Base-by-base conservation (phyloP, 495 filamentous ascomycete genomes). In the Aspergillus asperescens region DNA sequence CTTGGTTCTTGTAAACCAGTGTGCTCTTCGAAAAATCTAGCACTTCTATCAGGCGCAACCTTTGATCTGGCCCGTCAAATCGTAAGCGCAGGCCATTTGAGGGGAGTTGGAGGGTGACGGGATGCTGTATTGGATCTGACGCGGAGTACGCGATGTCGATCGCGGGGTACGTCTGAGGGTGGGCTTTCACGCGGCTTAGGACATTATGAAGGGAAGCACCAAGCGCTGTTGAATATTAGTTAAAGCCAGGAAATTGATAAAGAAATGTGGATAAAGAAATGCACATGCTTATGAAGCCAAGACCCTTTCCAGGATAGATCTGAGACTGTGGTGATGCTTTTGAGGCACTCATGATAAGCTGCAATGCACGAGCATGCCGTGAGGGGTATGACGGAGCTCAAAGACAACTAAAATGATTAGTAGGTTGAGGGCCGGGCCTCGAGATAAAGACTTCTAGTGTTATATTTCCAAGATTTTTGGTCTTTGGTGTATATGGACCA, bases 1-100 rank as follows among this genome's bases (percentile, higher is more conserved):
- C 91, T 28, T 86, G 85, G 50, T 86, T 83, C 65, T 95, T 92
- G 69, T 96, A 89, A 25, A 82, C 80, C 35, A 96, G 79, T 27
- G 81, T 79, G 29, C 81, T 87, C 64, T 90, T 92, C n/a, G 85
- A 81, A 56, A 98, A 97, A 63, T 97, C 90, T 18, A 88, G 68
- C 16, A 96, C 78, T 66, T 98, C 93, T 61, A 98, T 88, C 43
- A 98, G 67, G 1, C 93, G 86, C 13, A 98, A 74, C 35, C 91
- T 80, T 69, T 98, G 93, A 60, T 96, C 90, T 3, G 89, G 84
- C 0, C 92, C 93, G 62, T 98, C 93, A 60, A 98, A 98, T 22
- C 87, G 88, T 42, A 97, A 71, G 10, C 92, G 87, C 22, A 98
- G 59, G 16, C 93, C 93, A 68, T 96, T 96, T 5, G 78, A 77